Evolutionary conservation across 192 early-diverging fungal species (phyloP), one percentile per base, ranked within the genome.

Genomic region (Ambispora gerdemannii): DNA sequence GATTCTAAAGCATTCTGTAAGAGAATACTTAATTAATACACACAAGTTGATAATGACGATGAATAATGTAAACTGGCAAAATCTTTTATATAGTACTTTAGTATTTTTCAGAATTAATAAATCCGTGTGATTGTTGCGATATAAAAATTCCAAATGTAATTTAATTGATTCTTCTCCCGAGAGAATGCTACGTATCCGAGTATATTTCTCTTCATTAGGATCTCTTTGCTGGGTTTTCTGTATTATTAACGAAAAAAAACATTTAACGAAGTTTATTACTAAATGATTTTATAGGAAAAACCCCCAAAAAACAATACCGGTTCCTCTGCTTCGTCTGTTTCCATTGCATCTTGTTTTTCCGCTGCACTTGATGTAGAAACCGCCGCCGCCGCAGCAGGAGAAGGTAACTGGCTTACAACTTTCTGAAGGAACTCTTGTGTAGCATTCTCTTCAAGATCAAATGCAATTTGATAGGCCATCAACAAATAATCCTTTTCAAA

Each of bases 391-490:
- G 67, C 35, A 19, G 75, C 30, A 0, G 78, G 73, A n/a, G 53
- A 50, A 15, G 85, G 85, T 15, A 96, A 81, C 32, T 81, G 84
- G 1, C 68, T 72, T 7, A 86, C 70, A 10, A 99, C 91, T 33
- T 91, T 92, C n/a, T 82, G 81, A 52, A 95, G 84, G 68, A 98
- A 99, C 67, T 96, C 93, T 78, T 99, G 96, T 3, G 97, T 95
- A 34, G 95, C 95, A 75, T 94, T 95, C 59, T 91, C 94, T 74
- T 97, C 92, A 35, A 99, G 79, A 67, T 99, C 97, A 77, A 99
- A 99, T 0, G 95, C 95, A 65, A 99, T 90, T 82, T 99, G 97
- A 77, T 93, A 97, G 20, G 95, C 94, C 72, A 93, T 91, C 70
- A 96, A 75, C 24, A 88, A 69, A 67, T 89, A 85, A 34, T 72